Evolutionary conservation across 2,329 filamentous ascomycete species (phyloP).

Genomic region (Colletotrichum spinosum): DNA sequence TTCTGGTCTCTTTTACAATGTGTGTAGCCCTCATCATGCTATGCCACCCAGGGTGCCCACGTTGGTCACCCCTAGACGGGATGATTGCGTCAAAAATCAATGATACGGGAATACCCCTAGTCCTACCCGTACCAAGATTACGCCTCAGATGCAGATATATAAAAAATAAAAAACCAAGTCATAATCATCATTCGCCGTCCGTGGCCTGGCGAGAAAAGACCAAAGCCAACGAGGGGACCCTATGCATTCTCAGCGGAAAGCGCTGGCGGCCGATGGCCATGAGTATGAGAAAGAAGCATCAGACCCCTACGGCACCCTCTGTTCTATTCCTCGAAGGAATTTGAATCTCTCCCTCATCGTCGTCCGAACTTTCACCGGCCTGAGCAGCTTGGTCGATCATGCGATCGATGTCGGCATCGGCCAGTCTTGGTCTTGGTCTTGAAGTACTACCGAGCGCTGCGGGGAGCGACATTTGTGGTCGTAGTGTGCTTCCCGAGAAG

Average conservation of each 20-base stretch:
- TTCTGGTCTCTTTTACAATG: too few species aligned
- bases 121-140: constrained; percentile 5
- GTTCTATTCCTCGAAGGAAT: constrained; percentile 52
- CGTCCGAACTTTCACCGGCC: constrained; percentile 65
- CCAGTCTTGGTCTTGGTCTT: constrained; percentile 55
- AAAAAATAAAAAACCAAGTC: constrained; percentile 22
- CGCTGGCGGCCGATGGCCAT: not conserved
- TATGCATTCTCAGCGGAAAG: not conserved
- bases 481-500: constrained; percentile 38
- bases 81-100: not conserved
- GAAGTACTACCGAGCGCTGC: constrained; percentile 56
- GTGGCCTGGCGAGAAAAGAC: not conserved
- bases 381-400: constrained; percentile 67
- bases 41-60: too few species aligned
- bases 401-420: constrained; percentile 68
- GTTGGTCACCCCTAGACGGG: too few species aligned
- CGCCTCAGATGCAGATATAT: constrained; percentile 18
- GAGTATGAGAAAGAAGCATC: not conserved
- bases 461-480: constrained; percentile 60
- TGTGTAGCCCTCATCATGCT: too few species aligned
- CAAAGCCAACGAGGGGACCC: not conserved
- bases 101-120: not conserved
- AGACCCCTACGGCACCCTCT: constrained; percentile 40
- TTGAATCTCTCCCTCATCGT: constrained; percentile 66
- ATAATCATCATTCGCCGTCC: constrained; percentile 27